These are phyloP conservation scores for Penicillium palitans DNA, from an alignment of 2,329 filamentous ascomycete species.

Conservation along the genomic window DNA sequence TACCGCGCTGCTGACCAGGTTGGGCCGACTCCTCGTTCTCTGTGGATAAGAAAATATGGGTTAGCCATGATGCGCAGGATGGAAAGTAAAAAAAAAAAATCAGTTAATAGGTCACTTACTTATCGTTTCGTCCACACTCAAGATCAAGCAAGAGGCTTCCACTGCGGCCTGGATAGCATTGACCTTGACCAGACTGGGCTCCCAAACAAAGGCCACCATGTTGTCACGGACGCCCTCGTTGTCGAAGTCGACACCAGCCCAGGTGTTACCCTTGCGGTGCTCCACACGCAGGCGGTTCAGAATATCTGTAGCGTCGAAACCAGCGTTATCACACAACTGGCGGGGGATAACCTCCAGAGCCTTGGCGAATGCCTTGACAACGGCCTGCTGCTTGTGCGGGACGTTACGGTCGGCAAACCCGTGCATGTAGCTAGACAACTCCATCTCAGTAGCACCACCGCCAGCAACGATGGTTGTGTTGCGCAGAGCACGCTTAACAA, in stretches of 20 bases:
- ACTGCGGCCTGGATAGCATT: conserved; percentile 96
- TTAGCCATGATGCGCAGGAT: conserved; percentile 18
- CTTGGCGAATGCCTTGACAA: conserved; percentile 98
- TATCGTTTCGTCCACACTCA: conserved; percentile 97
- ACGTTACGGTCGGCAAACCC: conserved; percentile 90
- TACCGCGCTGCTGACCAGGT: conserved; percentile 73
- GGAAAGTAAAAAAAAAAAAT: background rate
- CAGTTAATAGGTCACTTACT: conserved; percentile 51
- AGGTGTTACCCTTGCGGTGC: conserved; percentile 87
- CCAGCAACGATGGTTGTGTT: conserved; percentile 94
- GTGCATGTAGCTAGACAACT: conserved; percentile 90
- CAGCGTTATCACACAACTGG: conserved; percentile 97
- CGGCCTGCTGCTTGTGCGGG: conserved; percentile 90
- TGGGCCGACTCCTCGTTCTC: conserved; percentile 88
- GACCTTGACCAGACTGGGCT: conserved; percentile 91
- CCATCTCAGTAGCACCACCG: conserved; percentile 95
- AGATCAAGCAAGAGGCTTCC: conserved; percentile 90
- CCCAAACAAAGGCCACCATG: conserved; percentile 95
- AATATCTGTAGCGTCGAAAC: conserved; percentile 97
- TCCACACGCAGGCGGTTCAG: conserved; percentile 94
- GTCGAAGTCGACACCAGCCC: conserved; percentile 94
- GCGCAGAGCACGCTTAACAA: conserved; percentile 96
- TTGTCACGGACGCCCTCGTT: conserved; percentile 93
- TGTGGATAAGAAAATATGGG: conserved; percentile 29
- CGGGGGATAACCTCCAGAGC: conserved; percentile 94